These are phyloP conservation scores for Geranomyces michiganensis DNA, from an alignment of 192 early-diverging fungal genomes.

Conservation along the genomic window DNA sequence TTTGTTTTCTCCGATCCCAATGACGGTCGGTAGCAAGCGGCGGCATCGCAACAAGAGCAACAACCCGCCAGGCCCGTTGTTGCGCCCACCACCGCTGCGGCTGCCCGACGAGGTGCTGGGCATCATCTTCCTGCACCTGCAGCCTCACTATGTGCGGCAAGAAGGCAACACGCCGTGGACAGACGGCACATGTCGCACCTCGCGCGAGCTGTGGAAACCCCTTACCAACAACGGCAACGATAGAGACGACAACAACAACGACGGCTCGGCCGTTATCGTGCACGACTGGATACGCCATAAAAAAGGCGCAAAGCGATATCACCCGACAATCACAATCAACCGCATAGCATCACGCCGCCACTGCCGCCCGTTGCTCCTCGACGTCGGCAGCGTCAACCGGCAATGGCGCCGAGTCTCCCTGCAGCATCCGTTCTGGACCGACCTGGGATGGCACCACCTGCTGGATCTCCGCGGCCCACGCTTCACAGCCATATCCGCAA, in stretches of 20 bases:
- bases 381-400: slow-evolving; percentile 1
- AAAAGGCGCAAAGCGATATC: background rate
- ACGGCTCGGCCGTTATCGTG: background rate
- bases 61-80: too few relatives aligned
- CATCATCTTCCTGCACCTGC: slow-evolving; percentile 13
- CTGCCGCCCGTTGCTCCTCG: background rate
- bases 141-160: slow-evolving; percentile 16
- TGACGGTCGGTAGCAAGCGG: too few relatives aligned
- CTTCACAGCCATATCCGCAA: background rate
- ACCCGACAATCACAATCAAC: slow-evolving; percentile 10
- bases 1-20: too few relatives aligned
- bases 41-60: too few relatives aligned
- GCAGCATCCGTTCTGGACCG: slow-evolving; percentile 30
- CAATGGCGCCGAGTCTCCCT: slow-evolving; percentile 24
- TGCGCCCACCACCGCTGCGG: background rate
- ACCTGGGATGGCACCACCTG: slow-evolving; percentile 24
- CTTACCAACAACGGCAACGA: too few relatives aligned
- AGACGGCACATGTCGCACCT: slow-evolving; percentile 15
- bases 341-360: slow-evolving; percentile 1
- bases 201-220: slow-evolving; percentile 25
- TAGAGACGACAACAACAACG: background rate
- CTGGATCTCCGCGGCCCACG: background rate
- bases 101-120: slow-evolving; percentile 20
- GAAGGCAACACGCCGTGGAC: slow-evolving; percentile 25
- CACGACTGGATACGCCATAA: background rate